phyloP scores from a whole-genome alignment of 148 eudicot genomes.

The Spergularia bocconei region DNA sequence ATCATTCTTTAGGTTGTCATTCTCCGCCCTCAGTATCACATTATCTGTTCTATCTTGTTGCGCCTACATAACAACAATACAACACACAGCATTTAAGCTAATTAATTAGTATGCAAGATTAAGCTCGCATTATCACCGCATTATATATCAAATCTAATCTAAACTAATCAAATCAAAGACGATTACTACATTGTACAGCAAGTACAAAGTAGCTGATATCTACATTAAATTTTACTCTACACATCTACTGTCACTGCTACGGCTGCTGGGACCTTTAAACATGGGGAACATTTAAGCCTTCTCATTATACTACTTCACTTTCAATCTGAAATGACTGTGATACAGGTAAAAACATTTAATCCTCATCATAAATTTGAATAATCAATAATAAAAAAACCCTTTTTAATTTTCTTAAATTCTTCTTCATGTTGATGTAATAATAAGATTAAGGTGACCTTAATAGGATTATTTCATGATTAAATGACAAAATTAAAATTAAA shows the following conservation, averaged over 20 bases:
- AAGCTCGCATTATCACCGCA: no score
- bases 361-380: conserved; percentile 1
- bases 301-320: conserved; percentile 7
- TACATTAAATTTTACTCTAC: conserved; percentile 17
- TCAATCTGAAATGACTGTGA: conserved; percentile 21
- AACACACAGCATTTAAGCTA: not conserved
- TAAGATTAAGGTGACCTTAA: not conserved
- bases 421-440: not conserved
- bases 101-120: not conserved
- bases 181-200: no score
- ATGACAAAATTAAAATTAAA: no score
- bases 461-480: no score
- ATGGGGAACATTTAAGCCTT: conserved; percentile 31
- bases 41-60: conserved; percentile 93
- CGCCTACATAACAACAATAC: conserved; percentile 42
- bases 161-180: no score
- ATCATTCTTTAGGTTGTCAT: conserved; percentile 80
- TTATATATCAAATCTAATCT: no score
- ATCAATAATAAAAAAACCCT: no score
- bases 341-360: conserved; percentile 20
- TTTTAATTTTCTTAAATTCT: not conserved
- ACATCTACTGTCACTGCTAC: not conserved
- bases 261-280: conserved; percentile 31
- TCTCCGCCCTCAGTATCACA: conserved; percentile 70
- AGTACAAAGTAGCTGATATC: not conserved